Conservation (phyloP, 1,139 yeast species). For the Magnusiomyces tetraspermus region DNA sequence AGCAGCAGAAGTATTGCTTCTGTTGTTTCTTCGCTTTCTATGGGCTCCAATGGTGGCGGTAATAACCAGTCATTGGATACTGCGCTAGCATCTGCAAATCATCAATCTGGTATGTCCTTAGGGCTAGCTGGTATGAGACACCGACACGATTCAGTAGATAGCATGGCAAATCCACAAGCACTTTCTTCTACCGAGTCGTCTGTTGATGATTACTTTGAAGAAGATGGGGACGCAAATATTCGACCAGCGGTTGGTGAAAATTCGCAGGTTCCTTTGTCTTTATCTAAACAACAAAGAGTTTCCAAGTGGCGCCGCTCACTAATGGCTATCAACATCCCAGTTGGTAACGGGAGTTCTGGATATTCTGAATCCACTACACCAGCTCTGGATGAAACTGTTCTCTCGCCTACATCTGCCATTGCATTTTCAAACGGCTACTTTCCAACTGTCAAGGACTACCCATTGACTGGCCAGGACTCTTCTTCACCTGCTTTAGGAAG, state of each 20-base stretch:
- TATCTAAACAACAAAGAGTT: constrained; percentile 11
- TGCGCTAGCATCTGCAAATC: neutral
- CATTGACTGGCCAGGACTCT: neutral
- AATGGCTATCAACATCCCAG: constrained; percentile 19
- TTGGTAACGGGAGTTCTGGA: neutral
- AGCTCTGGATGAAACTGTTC: neutral
- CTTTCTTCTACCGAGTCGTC: constrained; percentile 2
- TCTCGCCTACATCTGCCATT: neutral
- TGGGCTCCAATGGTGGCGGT: neutral
- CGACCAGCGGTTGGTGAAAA: neutral
- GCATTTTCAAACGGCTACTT: neutral
- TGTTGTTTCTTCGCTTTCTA: neutral
- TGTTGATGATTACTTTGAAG: neutral
- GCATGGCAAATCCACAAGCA: neutral
- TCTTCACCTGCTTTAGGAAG: neutral
- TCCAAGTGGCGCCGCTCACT: constrained; percentile 28
- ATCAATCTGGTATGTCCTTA: neutral
- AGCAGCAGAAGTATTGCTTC: constrained; percentile 1
- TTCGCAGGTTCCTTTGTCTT: neutral
- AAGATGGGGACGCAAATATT: neutral
- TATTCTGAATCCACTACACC: neutral
- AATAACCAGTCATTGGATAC: constrained; percentile 1
- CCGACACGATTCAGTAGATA: neutral
- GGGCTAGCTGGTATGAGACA: neutral
- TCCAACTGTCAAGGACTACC: neutral